Evolutionary conservation across 176 grass and related monocot genomes (phyloP).

Genomic region (Puya raimondii): DNA sequence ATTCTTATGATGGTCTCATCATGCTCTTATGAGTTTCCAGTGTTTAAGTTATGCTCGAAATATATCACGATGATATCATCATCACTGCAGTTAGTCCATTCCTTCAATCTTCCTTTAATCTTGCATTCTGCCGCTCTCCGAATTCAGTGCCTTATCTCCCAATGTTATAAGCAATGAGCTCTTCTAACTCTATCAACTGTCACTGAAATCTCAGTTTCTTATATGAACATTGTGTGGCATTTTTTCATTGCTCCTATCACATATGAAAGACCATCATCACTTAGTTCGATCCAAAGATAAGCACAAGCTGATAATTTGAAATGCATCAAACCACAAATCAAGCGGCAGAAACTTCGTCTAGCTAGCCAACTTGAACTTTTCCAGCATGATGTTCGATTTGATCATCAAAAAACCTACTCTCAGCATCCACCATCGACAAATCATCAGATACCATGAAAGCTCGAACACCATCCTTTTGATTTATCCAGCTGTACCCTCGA

Average conservation of each 20-base stretch:
- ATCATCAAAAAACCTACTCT: constrained; percentile 13
- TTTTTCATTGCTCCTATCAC: too few relatives aligned
- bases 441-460: constrained; percentile 68
- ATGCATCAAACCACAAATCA: constrained; percentile 14
- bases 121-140: background rate
- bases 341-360: constrained; percentile 14
- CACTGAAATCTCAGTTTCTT: background rate
- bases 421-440: constrained; percentile 19
- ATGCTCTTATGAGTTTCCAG: background rate
- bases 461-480: constrained; percentile 48
- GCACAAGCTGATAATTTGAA: too few relatives aligned
- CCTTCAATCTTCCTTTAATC: background rate
- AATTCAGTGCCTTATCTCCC: background rate
- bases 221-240: background rate
- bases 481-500: constrained; percentile 68
- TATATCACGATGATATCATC: background rate
- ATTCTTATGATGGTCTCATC: background rate
- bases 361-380: constrained; percentile 16
- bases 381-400: background rate
- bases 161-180: background rate
- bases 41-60: background rate
- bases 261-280: too few relatives aligned
- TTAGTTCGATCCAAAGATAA: too few relatives aligned
- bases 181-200: background rate
- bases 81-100: background rate